phyloP scores from a whole-genome alignment of 2,329 filamentous ascomycete species.

The Cryoendolithus antarcticus region DNA sequence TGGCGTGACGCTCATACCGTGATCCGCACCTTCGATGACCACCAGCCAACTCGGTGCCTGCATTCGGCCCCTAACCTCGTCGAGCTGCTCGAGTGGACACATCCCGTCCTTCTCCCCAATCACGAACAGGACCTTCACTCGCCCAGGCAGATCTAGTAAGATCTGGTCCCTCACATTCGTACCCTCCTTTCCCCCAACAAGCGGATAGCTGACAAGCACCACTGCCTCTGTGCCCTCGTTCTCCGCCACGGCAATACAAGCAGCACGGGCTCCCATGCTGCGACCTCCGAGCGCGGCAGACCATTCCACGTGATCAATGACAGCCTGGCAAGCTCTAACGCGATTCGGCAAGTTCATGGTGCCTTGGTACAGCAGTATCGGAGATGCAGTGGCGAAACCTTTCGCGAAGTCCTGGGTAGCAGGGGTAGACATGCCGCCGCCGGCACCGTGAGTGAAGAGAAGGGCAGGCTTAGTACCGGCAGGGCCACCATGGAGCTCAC shows the following conservation, averaged over 20 bases:
- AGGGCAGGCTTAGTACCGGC: conserved; percentile 10
- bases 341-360: conserved; percentile 29
- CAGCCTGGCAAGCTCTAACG: conserved; percentile 26
- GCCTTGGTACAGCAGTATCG: conserved; percentile 28
- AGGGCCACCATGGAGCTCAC: conserved; percentile 4
- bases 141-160: conserved; percentile 22
- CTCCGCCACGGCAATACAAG: conserved; percentile 25
- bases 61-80: conserved; percentile 25
- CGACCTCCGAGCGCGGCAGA: conserved; percentile 25
- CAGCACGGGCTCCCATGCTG: conserved; percentile 34
- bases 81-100: conserved; percentile 21
- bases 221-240: conserved; percentile 13
- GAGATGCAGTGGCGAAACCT: conserved; percentile 19
- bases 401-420: conserved; percentile 28
- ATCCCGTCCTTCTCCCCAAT: conserved; percentile 25
- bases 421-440: conserved; percentile 27
- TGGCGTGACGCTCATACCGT: conserved; percentile 28
- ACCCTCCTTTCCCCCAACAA: conserved; percentile 18
- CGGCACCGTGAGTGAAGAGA: conserved; percentile 35
- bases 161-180: conserved; percentile 26
- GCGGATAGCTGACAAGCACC: conserved; percentile 30
- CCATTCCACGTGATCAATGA: conserved; percentile 17
- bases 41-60: conserved; percentile 24
- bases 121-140: conserved; percentile 27
- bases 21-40: conserved; percentile 26